Evolutionary conservation across 129 eudicot genomes (phyloP), one percentile per base, ranked within the genome.

Genomic region (Chrysanthemum makinoi): DNA sequence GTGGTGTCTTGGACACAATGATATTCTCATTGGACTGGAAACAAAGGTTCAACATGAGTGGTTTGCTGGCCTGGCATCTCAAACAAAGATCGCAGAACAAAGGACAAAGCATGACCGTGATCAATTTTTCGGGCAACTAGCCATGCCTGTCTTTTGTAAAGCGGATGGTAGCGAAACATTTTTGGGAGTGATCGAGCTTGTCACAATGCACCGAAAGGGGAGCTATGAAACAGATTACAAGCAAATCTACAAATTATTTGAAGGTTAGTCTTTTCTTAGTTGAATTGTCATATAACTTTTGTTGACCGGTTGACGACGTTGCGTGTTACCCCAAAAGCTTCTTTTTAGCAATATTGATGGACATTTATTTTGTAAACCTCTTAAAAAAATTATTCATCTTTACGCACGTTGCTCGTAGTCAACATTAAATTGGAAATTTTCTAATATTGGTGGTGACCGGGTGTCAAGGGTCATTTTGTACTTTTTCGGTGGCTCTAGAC

Each of bases 31-130:
- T 35, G 50, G 50, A 2, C 48, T 13, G 0, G 6, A 30, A 15
- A 62, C 67, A 62, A 12, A 62, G 16, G 50, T 7, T n/a, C 15
- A 63, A 3, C 26, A 4, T 57, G 5, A 57, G 35, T 57, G 3
- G 33, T 47, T 66, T 16, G n/a, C 70, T 47, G 15, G 35, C 55
- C 7, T 46, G 19, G 69, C 69, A 16, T 51, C 52, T 65, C 54
- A 43, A 65, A 65, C 33, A 11, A 13, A 30, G 69, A 2, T 65
- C 18, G 54, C 69, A 16, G 30, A 43, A 44, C 54, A 65, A 44
- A 5, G 33, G 54, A 65, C 69, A 44, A 1, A 8, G 12, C n/a
- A 8, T 65, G n/a, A 65, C 54, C 15, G 1, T 17, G 13, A 39
- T 16, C 69, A 65, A 44, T 16, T 9, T 64, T 39, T 17, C 9